Conservation (phyloP, 129 eudicot species). For the Flaveria trinervia region DNA sequence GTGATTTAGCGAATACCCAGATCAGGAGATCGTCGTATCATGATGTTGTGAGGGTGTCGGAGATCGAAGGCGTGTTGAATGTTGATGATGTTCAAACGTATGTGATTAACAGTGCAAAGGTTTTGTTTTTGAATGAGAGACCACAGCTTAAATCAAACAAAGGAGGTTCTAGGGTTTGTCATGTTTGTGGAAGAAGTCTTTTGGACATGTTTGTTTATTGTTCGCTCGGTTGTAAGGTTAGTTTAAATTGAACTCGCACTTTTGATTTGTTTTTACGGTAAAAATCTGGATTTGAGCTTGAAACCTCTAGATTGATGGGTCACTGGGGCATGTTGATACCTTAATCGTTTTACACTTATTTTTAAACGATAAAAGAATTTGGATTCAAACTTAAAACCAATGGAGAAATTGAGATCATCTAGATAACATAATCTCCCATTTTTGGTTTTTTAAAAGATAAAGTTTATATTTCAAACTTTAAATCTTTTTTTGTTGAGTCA, state of each 20-base stretch:
- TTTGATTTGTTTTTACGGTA: not conserved
- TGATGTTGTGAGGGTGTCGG: constrained; percentile 94
- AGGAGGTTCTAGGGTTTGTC: constrained; percentile 80
- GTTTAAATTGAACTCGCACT: constrained; percentile 18
- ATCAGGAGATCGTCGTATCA: constrained; percentile 94
- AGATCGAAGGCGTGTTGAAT: constrained; percentile 71
- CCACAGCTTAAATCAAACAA: constrained; percentile 87
- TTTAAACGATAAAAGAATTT: too few species aligned
- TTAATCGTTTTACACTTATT: too few species aligned
- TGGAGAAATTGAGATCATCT: not conserved
- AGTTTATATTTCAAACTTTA: not conserved
- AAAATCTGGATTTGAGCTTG: not conserved
- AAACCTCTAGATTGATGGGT: not conserved
- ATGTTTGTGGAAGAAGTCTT: constrained; percentile 83
- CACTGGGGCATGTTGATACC: not conserved
- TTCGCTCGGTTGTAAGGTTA: constrained; percentile 96
- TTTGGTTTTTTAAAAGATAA: not conserved
- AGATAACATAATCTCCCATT: not conserved
- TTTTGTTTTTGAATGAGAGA: constrained; percentile 84
- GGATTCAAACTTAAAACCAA: too few species aligned
- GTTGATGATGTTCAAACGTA: constrained; percentile 89
- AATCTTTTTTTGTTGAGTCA: not conserved
- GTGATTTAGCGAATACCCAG: constrained; percentile 34
- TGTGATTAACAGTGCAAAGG: constrained; percentile 94
- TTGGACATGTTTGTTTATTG: constrained; percentile 90